A percentile compares a stretch with the other conserved stretches of the same genome.
Evolutionary conservation across 2,329 filamentous ascomycete species (phyloP).

Genomic region (Aspergillus viridinutans): DNA sequence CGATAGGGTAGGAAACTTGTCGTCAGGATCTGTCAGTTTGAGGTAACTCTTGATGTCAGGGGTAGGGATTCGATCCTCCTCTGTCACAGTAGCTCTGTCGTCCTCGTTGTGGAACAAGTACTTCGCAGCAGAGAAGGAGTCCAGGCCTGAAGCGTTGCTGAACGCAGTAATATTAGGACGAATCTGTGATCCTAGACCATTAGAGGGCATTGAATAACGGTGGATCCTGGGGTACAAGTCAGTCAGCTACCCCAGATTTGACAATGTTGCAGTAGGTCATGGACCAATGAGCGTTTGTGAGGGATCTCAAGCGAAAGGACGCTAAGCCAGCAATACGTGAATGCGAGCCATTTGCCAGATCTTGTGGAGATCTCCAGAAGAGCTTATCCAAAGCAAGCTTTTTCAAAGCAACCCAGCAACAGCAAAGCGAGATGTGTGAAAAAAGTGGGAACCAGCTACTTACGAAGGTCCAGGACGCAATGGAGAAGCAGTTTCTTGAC

Average conservation of each 20-base stretch:
- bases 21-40: conserved; percentile 68
- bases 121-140: conserved; percentile 77
- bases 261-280: neutral
- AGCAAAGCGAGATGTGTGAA: neutral
- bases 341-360: neutral
- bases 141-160: conserved; percentile 51
- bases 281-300: neutral
- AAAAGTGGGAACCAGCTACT: conserved; percentile 44
- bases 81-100: conserved; percentile 47
- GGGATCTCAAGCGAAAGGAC: neutral
- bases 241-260: neutral
- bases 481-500: conserved; percentile 55
- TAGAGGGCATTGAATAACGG: conserved; percentile 91
- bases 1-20: conserved; percentile 72
- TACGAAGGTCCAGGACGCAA: conserved; percentile 74
- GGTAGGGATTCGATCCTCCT: conserved; percentile 51
- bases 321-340: neutral
- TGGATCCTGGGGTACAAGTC: conserved; percentile 58
- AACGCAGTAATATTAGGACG: conserved; percentile 28
- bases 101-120: conserved; percentile 87
- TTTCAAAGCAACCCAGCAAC: neutral
- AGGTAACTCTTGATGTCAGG: conserved; percentile 66
- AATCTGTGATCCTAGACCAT: conserved; percentile 29
- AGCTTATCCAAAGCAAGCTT: neutral
- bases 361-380: neutral